Percentiles rank a stretch among this genome's conserved stretches.
Evolutionary conservation across 768 basidiomycete species (phyloP).

Genomic region (Auricularia auricula-judae): DNA sequence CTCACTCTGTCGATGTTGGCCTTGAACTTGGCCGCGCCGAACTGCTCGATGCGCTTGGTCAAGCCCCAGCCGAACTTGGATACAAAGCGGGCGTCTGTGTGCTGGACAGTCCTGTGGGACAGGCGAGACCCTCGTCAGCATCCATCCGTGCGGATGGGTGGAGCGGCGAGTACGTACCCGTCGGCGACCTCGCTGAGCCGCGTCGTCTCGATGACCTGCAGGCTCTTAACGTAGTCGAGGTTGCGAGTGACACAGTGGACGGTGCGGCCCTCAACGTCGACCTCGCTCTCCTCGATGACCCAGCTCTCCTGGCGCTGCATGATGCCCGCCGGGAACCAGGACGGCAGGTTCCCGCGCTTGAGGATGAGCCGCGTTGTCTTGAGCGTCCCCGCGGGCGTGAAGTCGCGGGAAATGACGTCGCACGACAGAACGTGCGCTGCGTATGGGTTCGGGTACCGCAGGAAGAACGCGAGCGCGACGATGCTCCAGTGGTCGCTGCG

Average conservation of each 20-base stretch:
- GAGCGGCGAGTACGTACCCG: constrained; percentile 41
- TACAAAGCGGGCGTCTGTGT: constrained; percentile 76
- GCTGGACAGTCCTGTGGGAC: constrained; percentile 66
- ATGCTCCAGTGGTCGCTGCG: constrained; percentile 86
- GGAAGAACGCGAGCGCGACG: constrained; percentile 85
- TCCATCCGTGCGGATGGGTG: background rate
- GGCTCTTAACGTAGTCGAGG: constrained; percentile 86
- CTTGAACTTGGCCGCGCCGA: constrained; percentile 77
- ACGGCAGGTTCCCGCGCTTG: constrained; percentile 82
- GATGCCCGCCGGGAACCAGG: constrained; percentile 83
- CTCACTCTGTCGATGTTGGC: constrained; percentile 74
- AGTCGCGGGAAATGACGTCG: constrained; percentile 81
- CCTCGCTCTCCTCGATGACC: constrained; percentile 92
- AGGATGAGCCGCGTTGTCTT: constrained; percentile 84
- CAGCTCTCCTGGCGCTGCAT: constrained; percentile 80
- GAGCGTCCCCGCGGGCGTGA: constrained; percentile 64
- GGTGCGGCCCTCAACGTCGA: constrained; percentile 70
- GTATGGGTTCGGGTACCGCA: constrained; percentile 93
- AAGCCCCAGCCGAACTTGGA: constrained; percentile 88
- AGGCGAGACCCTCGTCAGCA: background rate
- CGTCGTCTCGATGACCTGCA: constrained; percentile 84
- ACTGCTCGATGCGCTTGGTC: constrained; percentile 76
- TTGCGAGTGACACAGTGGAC: constrained; percentile 78
- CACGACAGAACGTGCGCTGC: constrained; percentile 89
- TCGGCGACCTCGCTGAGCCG: constrained; percentile 55